Base-by-base conservation (phyloP, 371 early-diverging fungal species). In the Zychaea mexicana region DNA sequence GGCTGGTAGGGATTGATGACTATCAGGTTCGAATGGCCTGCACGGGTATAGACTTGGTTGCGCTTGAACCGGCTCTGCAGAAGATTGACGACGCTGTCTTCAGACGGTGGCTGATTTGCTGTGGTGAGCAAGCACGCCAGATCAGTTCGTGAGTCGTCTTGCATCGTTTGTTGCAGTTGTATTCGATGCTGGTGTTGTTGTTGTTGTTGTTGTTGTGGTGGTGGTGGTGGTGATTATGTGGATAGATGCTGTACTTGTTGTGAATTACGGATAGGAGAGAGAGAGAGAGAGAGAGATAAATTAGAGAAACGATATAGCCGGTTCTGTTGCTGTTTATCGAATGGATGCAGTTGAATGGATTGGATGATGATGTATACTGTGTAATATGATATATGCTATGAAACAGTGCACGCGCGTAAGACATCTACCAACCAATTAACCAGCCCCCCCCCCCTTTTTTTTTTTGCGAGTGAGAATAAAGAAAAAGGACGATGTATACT, bases 1-100 rank as follows among this genome's bases (percentile, higher is more conserved):
- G 78, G 78, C 61, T 75, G 80, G 67, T 72, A 83, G 33, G 89
- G 88, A 68, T 88, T 87, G 54, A 90, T 73, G 28, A 82, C 80
- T 33, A 91, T 78, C 22, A 91, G 58, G 24, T 76, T 82, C 21
- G 84, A 79, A 42, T 79, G 66, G 4, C 89, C 88, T 42, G 84
- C 68, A 26, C 85, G 81, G 42, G 90, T 87, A 70, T 87, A 87
- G 28, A 83, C 78, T 45, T 77, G 78, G 54, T 78, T 87, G 21
- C 82, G 73, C 60, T 85, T 82, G 59, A 76, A 77, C 38, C 89
- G 78, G 47, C 79, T 77, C 7, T 80, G 76, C 9, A 92, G 73
- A 52, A 81, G 71, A 49, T 69, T 78, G 63, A 81, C 73, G 63
- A 90, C 76, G 49, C 78, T 78, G 33, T 88, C 90, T 53, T 85